These are phyloP conservation scores for Rutstroemia sp. DNA, from an alignment of 2,329 filamentous ascomycete species.

Conservation along the genomic window DNA sequence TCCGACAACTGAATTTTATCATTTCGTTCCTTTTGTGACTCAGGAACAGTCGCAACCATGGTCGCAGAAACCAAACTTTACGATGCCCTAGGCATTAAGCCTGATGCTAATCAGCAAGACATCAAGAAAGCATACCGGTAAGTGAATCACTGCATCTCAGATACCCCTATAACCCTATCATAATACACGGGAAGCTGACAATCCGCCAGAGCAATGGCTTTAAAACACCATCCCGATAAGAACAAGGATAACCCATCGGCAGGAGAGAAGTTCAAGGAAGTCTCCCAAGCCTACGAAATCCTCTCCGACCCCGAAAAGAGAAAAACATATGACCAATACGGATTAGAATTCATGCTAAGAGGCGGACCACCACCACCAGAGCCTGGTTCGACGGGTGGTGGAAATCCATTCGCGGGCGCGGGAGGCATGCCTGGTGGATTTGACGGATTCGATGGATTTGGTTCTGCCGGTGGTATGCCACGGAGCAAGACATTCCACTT, in stretches of 20 bases:
- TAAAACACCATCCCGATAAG: slow-evolving; percentile 96
- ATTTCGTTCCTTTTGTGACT: not conserved
- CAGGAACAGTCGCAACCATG: slow-evolving; percentile 48
- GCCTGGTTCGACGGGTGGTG: slow-evolving; percentile 39
- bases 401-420: slow-evolving; percentile 53
- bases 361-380: slow-evolving; percentile 66
- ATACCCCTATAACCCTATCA: not conserved
- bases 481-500: slow-evolving; percentile 43
- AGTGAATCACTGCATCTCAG: slow-evolving; percentile 25
- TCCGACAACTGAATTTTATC: too few relatives aligned
- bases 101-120: slow-evolving; percentile 79
- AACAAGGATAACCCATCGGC: slow-evolving; percentile 86
- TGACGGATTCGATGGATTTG: slow-evolving; percentile 37
- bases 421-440: slow-evolving; percentile 50
- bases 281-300: slow-evolving; percentile 96
- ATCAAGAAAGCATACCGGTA: slow-evolving; percentile 96
- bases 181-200: slow-evolving; percentile 12
- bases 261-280: slow-evolving; percentile 94
- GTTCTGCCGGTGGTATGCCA: slow-evolving; percentile 38
- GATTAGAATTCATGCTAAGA: slow-evolving; percentile 83
- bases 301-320: slow-evolving; percentile 95
- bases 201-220: slow-evolving; percentile 63
- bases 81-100: slow-evolving; percentile 72
- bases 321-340: slow-evolving; percentile 90
- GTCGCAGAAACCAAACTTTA: slow-evolving; percentile 95